These are phyloP conservation scores for Fusarium sacchari DNA, from an alignment of 2,329 filamentous ascomycete species.

Conservation along the genomic window DNA sequence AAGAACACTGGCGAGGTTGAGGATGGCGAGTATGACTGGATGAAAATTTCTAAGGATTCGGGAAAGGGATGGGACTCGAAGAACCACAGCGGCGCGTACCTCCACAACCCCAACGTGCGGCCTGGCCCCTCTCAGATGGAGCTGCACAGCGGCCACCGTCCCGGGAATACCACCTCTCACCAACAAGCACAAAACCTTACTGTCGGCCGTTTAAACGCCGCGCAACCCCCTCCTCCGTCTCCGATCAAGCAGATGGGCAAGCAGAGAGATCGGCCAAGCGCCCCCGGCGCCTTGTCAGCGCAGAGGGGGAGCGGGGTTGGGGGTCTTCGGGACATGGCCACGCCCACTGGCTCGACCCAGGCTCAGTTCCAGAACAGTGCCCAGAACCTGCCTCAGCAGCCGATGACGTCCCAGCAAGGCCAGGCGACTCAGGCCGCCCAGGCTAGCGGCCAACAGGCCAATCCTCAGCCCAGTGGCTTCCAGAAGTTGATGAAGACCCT, in stretches of 20 bases:
- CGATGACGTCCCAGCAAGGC: conserved; percentile 68
- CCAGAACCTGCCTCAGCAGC: conserved; percentile 80
- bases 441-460: conserved; percentile 66
- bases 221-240: conserved; percentile 88
- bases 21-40: conserved; percentile 99
- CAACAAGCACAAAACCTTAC: conserved; percentile 74
- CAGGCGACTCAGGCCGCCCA: conserved; percentile 65
- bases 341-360: conserved; percentile 89
- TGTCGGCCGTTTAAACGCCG: conserved; percentile 91
- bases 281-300: conserved; percentile 74
- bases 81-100: conserved; percentile 68
- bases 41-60: conserved; percentile 87
- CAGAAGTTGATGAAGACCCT: conserved; percentile 93
- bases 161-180: conserved; percentile 72
- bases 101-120: conserved; percentile 81
- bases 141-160: conserved; percentile 77
- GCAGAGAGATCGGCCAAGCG: conserved; percentile 80
- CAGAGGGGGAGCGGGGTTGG: conserved; percentile 82
- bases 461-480: conserved; percentile 82
- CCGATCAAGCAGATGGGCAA: conserved; percentile 84
- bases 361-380: conserved; percentile 97
- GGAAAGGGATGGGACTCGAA: conserved; percentile 91
- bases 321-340: conserved; percentile 79
- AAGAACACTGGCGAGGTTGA: conserved; percentile 95
- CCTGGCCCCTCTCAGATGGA: conserved; percentile 88